A percentile compares a stretch with the other conserved stretches of the same genome.
These are phyloP conservation scores for Pichia norvegensis DNA, from an alignment of 1,139 yeast species.

Conservation along the genomic window DNA sequence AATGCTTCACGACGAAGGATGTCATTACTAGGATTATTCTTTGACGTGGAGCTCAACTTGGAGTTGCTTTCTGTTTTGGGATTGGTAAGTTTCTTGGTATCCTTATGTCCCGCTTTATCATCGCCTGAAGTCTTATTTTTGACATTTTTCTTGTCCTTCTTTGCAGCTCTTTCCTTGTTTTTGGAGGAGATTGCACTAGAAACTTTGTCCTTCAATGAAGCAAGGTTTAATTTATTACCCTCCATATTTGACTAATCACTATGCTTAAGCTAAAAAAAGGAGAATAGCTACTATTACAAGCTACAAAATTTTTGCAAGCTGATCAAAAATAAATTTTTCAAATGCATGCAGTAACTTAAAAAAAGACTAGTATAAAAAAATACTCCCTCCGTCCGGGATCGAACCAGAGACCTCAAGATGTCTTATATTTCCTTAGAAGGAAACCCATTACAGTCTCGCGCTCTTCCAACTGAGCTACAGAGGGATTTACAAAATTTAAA, in stretches of 20 bases:
- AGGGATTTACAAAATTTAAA: constrained; percentile 4
- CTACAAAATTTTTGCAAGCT: neutral
- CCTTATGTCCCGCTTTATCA: constrained; percentile 13
- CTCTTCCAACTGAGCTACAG: constrained; percentile 16
- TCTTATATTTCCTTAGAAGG: constrained; percentile 2
- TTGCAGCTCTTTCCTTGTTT: constrained; percentile 16
- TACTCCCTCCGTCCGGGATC: constrained; percentile 15
- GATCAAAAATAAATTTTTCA: neutral
- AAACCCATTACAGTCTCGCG: constrained; percentile 13
- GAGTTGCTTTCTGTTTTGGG: constrained; percentile 11
- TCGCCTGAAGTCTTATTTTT: constrained; percentile 25
- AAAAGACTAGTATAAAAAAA: constrained; percentile 1
- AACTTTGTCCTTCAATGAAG: constrained; percentile 53
- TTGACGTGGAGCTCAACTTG: neutral
- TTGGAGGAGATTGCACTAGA: constrained; percentile 35
- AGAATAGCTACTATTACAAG: no score
- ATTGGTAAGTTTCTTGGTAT: constrained; percentile 17
- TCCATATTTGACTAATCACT: constrained; percentile 20
- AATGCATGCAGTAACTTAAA: neutral
- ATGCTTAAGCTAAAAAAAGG: no score
- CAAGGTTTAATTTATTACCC: constrained; percentile 30
- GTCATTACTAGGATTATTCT: neutral
- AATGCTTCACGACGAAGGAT: constrained; percentile 58
- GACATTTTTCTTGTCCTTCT: constrained; percentile 21
- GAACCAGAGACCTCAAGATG: constrained; percentile 15